Evolutionary conservation across 768 basidiomycete species (phyloP).

Genomic region (Clitopilus hobsonii): DNA sequence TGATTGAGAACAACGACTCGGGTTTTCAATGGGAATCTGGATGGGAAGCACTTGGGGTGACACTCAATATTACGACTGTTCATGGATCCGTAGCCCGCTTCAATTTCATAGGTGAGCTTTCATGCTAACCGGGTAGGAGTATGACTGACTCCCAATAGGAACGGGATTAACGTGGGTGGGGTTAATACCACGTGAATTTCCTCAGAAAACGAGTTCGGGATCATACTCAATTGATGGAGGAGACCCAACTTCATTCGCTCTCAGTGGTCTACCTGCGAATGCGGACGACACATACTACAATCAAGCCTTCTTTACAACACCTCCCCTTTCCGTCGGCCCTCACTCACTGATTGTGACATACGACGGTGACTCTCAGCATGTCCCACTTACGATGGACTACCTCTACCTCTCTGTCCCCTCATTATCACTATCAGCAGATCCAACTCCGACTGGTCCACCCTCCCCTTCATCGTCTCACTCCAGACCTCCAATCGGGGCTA

Average conservation of each 20-base stretch:
- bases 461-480: neutral
- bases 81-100: too few species aligned
- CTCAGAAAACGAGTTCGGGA: constrained; percentile 1
- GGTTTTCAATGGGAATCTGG: too few species aligned
- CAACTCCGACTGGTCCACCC: constrained; percentile 1
- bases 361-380: constrained; percentile 13
- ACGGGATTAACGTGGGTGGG: constrained; percentile 9
- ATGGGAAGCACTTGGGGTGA: too few species aligned
- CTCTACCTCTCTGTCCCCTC: constrained; percentile 17
- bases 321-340: constrained; percentile 10
- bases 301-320: constrained; percentile 21
- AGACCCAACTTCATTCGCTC: constrained; percentile 11
- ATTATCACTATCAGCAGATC: neutral
- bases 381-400: constrained; percentile 21
- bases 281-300: constrained; percentile 12
- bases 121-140: too few species aligned
- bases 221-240: constrained; percentile 18
- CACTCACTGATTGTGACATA: constrained; percentile 20
- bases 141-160: too few species aligned
- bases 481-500: constrained; percentile 10
- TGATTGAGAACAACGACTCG: too few species aligned
- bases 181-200: constrained; percentile 6
- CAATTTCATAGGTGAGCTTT: too few species aligned
- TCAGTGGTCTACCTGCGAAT: constrained; percentile 13
- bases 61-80: too few species aligned